These are phyloP conservation scores for Castanopsis chinensis DNA, from an alignment of 306 rosid genomes.

Conservation along the genomic window DNA sequence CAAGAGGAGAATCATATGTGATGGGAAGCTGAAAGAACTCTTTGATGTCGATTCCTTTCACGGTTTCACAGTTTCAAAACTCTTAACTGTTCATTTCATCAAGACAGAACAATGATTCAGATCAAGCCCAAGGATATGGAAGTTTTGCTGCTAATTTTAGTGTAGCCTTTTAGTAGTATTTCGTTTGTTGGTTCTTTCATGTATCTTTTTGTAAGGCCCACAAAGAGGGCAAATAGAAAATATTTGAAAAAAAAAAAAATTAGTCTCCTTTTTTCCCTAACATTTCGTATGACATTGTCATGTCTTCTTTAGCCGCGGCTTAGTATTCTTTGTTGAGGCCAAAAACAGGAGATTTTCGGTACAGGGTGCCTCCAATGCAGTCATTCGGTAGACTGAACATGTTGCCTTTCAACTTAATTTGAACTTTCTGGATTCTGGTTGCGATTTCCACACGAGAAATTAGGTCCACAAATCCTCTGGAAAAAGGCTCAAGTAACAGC, in stretches of 20 bases:
- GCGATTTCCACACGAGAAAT: too few relatives aligned
- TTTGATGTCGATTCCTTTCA: conserved; percentile 54
- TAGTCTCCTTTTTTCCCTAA: conserved; percentile 11
- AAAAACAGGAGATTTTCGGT: too few relatives aligned
- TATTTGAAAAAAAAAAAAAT: neutral
- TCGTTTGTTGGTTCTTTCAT: neutral
- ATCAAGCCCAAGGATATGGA: conserved; percentile 25
- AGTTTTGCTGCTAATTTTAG: conserved; percentile 32
- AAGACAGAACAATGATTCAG: conserved; percentile 47
- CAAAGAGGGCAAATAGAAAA: conserved; percentile 32
- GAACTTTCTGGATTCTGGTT: too few relatives aligned
- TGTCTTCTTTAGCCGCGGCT: conserved; percentile 17
- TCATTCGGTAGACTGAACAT: too few relatives aligned
- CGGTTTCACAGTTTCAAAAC: conserved; percentile 73
- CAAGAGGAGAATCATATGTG: conserved; percentile 69
- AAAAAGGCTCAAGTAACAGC: too few relatives aligned
- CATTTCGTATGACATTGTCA: neutral
- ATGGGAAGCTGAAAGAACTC: conserved; percentile 77
- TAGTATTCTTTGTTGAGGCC: conserved; percentile 4
- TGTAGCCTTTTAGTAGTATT: conserved; percentile 18
- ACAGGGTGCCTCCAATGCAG: too few relatives aligned
- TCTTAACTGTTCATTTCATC: conserved; percentile 62
- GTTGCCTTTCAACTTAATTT: too few relatives aligned
- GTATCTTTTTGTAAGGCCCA: conserved; percentile 21
- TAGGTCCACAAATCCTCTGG: too few relatives aligned